A percentile compares a stretch with the other conserved stretches of the same genome.
Conservation (phyloP, 768 basidiomycete species). For the Suillus cothurnatus region DNA sequence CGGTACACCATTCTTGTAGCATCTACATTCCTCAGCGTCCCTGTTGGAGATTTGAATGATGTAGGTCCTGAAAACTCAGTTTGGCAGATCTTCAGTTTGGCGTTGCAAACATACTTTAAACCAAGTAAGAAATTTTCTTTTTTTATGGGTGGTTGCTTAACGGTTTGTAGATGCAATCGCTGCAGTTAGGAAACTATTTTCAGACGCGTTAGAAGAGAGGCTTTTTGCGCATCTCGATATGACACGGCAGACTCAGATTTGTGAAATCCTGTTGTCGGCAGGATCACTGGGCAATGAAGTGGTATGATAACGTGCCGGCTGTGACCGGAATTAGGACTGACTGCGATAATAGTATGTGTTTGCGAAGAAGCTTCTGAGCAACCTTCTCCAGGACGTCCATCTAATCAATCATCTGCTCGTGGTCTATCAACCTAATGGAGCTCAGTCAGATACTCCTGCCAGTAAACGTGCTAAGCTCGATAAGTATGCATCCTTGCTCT, state of each 20-base stretch:
- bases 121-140: constrained; percentile 41
- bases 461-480: constrained; percentile 67
- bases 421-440: constrained; percentile 47
- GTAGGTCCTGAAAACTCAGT: constrained; percentile 36
- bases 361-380: constrained; percentile 52
- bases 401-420: constrained; percentile 57
- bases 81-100: constrained; percentile 54
- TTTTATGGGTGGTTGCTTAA: constrained; percentile 5
- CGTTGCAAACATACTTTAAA: constrained; percentile 47
- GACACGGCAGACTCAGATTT: constrained; percentile 58
- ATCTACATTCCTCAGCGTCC: constrained; percentile 54
- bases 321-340: not conserved
- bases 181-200: constrained; percentile 42
- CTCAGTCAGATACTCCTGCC: constrained; percentile 47
- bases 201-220: constrained; percentile 50
- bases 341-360: constrained; percentile 40
- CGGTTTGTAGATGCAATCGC: constrained; percentile 40
- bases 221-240: constrained; percentile 55
- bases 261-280: constrained; percentile 55
- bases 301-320: constrained; percentile 38
- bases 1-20: constrained; percentile 37
- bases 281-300: constrained; percentile 48
- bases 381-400: constrained; percentile 49
- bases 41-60: constrained; percentile 48
- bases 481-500: constrained; percentile 38